Evolutionary conservation across 805 yeast species (phyloP).

Genomic region (Pichia phayaonensis): DNA sequence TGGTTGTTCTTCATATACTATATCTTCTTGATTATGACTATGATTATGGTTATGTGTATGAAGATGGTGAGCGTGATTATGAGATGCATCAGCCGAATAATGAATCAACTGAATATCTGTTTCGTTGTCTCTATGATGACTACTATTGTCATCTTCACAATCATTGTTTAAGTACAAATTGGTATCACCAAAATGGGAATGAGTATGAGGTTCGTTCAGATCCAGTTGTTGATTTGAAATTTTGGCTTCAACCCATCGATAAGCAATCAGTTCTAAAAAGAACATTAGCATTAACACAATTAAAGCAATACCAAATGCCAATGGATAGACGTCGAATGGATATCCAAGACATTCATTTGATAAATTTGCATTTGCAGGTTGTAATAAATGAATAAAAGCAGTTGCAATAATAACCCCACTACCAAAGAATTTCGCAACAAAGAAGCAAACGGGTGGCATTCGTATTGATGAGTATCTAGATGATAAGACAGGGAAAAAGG

Average conservation of each 20-base stretch:
- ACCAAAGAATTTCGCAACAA: constrained; percentile 68
- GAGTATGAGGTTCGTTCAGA: constrained; percentile 31
- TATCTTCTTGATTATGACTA: background rate
- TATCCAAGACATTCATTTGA: constrained; percentile 55
- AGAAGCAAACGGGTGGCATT: constrained; percentile 56
- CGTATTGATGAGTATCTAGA: constrained; percentile 51
- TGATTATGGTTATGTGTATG: background rate
- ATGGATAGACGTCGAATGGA: constrained; percentile 43
- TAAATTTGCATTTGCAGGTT: constrained; percentile 60
- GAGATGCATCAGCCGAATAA: background rate
- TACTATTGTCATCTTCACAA: background rate
- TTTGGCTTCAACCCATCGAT: constrained; percentile 34
- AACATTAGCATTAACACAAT: constrained; percentile 46
- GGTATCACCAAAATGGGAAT: constrained; percentile 50
- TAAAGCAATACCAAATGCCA: constrained; percentile 47
- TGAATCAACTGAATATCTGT: background rate
- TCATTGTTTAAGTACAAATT: constrained; percentile 13
- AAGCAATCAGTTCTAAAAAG: constrained; percentile 43
- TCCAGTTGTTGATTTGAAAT: constrained; percentile 18
- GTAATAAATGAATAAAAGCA: constrained; percentile 66
- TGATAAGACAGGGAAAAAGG: constrained; percentile 55
- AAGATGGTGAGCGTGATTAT: background rate
- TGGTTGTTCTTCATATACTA: background rate
- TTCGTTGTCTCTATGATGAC: constrained; percentile 1
- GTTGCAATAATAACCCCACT: constrained; percentile 82